Evolutionary conservation across 139 green algal genomes (phyloP).

Genomic region (Dunaliella primolecta): DNA sequence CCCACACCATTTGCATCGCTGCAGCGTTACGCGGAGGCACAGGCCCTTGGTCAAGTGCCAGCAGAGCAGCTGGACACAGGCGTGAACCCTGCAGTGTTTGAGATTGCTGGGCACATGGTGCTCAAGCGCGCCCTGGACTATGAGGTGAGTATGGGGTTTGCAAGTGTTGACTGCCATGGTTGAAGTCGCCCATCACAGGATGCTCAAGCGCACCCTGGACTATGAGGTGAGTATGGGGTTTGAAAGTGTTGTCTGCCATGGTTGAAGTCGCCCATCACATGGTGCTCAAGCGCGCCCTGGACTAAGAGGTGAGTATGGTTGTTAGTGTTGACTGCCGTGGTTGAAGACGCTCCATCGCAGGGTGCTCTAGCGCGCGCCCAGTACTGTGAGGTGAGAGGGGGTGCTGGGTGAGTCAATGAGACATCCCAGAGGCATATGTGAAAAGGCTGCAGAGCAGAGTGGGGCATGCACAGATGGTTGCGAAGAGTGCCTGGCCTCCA

Average conservation of each 20-base stretch:
- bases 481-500: too few species aligned
- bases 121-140: slow-evolving; percentile 88
- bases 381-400: too few species aligned
- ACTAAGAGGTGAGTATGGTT: slow-evolving; percentile 68
- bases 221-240: slow-evolving; percentile 60
- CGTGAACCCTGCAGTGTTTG: slow-evolving; percentile 94
- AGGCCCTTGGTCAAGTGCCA: slow-evolving; percentile 69
- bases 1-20: not conserved
- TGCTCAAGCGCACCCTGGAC: slow-evolving; percentile 86
- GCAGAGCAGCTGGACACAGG: slow-evolving; percentile 57
- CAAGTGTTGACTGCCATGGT: slow-evolving; percentile 90
- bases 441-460: not conserved
- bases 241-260: too few species aligned
- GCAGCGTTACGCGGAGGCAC: slow-evolving; percentile 77
- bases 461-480: not conserved
- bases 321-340: too few species aligned
- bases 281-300: slow-evolving; percentile 83
- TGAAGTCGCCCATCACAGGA: slow-evolving; percentile 95
- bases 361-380: slow-evolving; percentile 89
- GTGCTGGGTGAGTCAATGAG: too few species aligned
- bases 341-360: slow-evolving; percentile 96
- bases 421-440: not conserved
- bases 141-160: slow-evolving; percentile 35
- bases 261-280: slow-evolving; percentile 97
- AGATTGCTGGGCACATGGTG: slow-evolving; percentile 96